These are phyloP conservation scores for Starmerella sirachaensis DNA, from an alignment of 805 yeast species.

Conservation along the genomic window DNA sequence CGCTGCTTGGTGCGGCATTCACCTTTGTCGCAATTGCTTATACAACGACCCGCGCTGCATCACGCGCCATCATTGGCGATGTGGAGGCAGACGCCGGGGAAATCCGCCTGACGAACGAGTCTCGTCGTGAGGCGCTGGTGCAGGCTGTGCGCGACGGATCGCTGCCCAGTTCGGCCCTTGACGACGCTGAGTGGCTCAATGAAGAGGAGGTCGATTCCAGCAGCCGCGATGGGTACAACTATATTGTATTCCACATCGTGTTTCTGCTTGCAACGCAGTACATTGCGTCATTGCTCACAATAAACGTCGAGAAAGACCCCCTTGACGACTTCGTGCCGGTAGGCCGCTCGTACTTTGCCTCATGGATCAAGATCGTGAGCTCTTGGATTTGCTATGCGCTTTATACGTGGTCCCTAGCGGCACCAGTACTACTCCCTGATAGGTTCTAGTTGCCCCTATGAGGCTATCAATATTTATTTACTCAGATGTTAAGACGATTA, in stretches of 20 bases:
- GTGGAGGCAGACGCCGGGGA: conserved; percentile 32
- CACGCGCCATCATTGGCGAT: conserved; percentile 41
- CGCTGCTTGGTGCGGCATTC: conserved; percentile 80
- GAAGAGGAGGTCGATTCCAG: conserved; percentile 27
- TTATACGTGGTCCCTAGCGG: conserved; percentile 83
- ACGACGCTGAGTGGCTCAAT: conserved; percentile 53
- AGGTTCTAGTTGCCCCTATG: too few species aligned
- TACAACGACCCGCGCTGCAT: conserved; percentile 89
- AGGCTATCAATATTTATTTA: not conserved
- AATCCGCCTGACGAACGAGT: conserved; percentile 10
- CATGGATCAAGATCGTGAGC: conserved; percentile 86
- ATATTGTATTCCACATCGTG: conserved; percentile 64
- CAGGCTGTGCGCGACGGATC: conserved; percentile 97
- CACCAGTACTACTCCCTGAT: conserved; percentile 86
- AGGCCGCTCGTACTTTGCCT: conserved; percentile 88
- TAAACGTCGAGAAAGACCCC: conserved; percentile 75
- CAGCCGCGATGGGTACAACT: conserved; percentile 21
- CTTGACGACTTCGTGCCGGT: conserved; percentile 89
- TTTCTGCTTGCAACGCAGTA: conserved; percentile 94
- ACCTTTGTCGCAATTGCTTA: conserved; percentile 93
- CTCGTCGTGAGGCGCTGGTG: conserved; percentile 67
- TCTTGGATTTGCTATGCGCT: conserved; percentile 84
- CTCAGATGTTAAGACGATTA: too few species aligned
- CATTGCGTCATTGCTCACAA: conserved; percentile 84
- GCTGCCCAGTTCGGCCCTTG: conserved; percentile 80